phyloP scores from a whole-genome alignment of 2,329 filamentous ascomycete species.

The Venturiaceae sp. region DNA sequence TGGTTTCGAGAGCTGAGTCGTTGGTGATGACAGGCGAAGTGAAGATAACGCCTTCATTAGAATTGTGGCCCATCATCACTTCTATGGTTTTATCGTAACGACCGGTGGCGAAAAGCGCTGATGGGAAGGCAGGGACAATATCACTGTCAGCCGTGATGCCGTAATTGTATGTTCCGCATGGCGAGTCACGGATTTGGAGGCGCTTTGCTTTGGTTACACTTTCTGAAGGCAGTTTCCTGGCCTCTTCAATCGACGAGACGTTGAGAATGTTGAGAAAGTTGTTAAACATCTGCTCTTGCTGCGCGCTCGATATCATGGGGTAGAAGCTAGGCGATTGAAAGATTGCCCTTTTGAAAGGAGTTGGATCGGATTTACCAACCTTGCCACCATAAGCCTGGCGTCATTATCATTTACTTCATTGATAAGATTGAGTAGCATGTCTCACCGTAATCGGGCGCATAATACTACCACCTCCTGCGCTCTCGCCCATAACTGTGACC shows the following conservation, averaged over 20 bases:
- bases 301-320: conserved; percentile 15
- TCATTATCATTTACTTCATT: no score
- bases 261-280: conserved; percentile 22
- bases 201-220: conserved; percentile 22
- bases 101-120: conserved; percentile 24
- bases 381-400: conserved; percentile 24
- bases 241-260: conserved; percentile 21
- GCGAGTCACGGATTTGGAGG: conserved; percentile 18
- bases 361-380: no score
- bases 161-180: conserved; percentile 23
- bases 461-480: conserved; percentile 26
- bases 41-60: conserved; percentile 35
- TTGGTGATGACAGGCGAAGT: conserved; percentile 31
- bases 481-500: conserved; percentile 29
- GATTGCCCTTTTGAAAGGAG: conserved; percentile 28
- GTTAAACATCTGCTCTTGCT: conserved; percentile 21
- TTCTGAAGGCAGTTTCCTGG: conserved; percentile 21
- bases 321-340: conserved; percentile 30
- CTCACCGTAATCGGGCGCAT: conserved; percentile 26
- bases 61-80: conserved; percentile 32
- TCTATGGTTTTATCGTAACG: conserved; percentile 24
- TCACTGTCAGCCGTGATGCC: conserved; percentile 18
- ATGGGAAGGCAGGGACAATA: conserved; percentile 9
- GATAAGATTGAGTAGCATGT: neutral
- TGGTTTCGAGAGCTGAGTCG: no score